Evolutionary conservation across 2,329 filamentous ascomycete species (phyloP).

Genomic region (Colletotrichum phormii): DNA sequence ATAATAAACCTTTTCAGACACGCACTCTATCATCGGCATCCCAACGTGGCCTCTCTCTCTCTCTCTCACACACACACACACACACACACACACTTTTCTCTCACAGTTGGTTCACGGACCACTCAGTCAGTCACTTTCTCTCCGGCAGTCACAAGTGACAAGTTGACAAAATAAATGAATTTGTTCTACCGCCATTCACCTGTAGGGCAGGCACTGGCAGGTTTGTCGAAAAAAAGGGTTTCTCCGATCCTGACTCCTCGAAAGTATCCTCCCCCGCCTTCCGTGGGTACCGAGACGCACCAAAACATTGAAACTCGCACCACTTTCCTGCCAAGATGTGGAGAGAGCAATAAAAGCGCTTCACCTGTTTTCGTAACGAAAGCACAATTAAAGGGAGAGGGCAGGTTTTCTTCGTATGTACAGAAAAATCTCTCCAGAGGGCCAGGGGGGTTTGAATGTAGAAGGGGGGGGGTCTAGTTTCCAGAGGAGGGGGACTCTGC

Average conservation of each 20-base stretch:
- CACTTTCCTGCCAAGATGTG: constrained; percentile 30
- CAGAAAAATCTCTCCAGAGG: constrained; percentile 7
- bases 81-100: background rate
- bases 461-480: background rate
- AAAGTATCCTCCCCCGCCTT: background rate
- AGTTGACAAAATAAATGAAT: background rate
- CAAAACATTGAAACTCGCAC: constrained; percentile 9
- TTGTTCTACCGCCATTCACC: background rate
- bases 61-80: background rate
- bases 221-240: background rate
- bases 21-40: too few relatives aligned
- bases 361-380: constrained; percentile 37
- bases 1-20: background rate
- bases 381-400: constrained; percentile 35
- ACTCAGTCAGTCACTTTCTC: too few relatives aligned
- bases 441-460: background rate
- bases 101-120: background rate
- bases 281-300: constrained; percentile 4
- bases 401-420: constrained; percentile 26
- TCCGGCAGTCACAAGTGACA: background rate
- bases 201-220: background rate
- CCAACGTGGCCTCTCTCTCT: too few relatives aligned
- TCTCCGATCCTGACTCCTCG: too few relatives aligned
- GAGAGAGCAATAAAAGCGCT: constrained; percentile 32
- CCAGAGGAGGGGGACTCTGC: background rate